Evolutionary conservation across 2,329 filamentous ascomycete genomes (phyloP), one percentile per base, ranked within the genome.

Genomic region (Colletotrichum neosansevieriae): DNA sequence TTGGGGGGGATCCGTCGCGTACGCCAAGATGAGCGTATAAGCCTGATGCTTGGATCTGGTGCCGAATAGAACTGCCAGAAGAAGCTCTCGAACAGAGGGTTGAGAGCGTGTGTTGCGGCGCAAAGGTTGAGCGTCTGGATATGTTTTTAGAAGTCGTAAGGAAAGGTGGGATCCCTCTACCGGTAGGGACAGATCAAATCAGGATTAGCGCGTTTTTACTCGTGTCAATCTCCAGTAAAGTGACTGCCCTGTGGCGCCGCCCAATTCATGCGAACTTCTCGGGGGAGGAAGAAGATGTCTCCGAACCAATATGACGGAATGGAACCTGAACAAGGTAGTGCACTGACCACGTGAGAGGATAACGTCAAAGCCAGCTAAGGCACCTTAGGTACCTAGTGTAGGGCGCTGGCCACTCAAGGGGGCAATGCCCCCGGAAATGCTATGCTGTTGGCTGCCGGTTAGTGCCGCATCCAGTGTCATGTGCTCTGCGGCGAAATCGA

Each of bases 161-260:
- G 66, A 65, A 69, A 69, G 69, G 69, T 70, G 66, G 69, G 66
- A 70, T 69, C 57, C 57, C 44, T 69, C 58, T 42, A 36, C 38
- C 56, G 58, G 61, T 57, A 54, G 58, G 67, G 67, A 67, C 57
- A 69, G 58, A 63, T 57, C 67, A 47, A 57, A 69, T 62, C 44
- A 62, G 67, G 63, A 67, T 47, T 69, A 69, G 67, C 67, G 67
- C 49, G 61, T 57, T 66, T 66, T 56, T 24, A 13, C 47, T 9
- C 66, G 61, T 69, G 66, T 66, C 66, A 66, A 60, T 63, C 32
- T n/a, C 17, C 51, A 29, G 53, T 63, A 24, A 32, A 38, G 49
- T 32, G 19, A 29, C 15, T 11, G n/a, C n/a, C n/a, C n/a, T n/a
- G 12, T n/a, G 21, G 36, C 38, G 40, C 47, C 47, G 13, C 7